Percentiles rank a stretch among this genome's conserved stretches.
Evolutionary conservation across 1,284 basidiomycete species (phyloP).

Genomic region (Trichosporon coremiiforme): DNA sequence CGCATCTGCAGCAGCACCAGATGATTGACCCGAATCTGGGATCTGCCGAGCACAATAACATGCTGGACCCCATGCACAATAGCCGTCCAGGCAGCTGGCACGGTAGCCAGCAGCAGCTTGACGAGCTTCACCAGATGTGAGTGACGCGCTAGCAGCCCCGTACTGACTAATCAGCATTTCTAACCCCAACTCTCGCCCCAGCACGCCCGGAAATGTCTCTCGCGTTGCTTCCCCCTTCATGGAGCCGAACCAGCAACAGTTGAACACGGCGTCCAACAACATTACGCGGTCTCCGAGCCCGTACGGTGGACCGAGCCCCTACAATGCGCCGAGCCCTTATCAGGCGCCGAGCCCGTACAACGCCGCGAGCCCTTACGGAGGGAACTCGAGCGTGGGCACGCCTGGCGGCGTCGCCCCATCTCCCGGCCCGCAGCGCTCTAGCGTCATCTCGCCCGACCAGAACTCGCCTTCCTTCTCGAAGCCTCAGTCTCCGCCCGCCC

Average conservation of each 20-base stretch:
- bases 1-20: slow-evolving; percentile 27
- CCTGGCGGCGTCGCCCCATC: slow-evolving; percentile 33
- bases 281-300: slow-evolving; percentile 39
- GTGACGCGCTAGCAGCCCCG: slow-evolving; percentile 25
- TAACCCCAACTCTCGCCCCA: slow-evolving; percentile 36
- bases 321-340: slow-evolving; percentile 15
- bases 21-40: slow-evolving; percentile 14
- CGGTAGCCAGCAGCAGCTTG: slow-evolving; percentile 30
- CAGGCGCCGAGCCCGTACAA: slow-evolving; percentile 15
- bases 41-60: slow-evolving; percentile 5
- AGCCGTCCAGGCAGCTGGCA: slow-evolving; percentile 27
- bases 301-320: slow-evolving; percentile 24
- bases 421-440: slow-evolving; percentile 31
- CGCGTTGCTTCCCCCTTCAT: slow-evolving; percentile 31
- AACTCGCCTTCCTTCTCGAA: slow-evolving; percentile 50
- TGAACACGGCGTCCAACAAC: slow-evolving; percentile 31
- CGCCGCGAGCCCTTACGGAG: slow-evolving; percentile 11
- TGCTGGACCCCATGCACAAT: slow-evolving; percentile 18
- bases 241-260: slow-evolving; percentile 15
- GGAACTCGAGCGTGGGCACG: slow-evolving; percentile 19
- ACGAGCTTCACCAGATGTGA: slow-evolving; percentile 50
- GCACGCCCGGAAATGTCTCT: slow-evolving; percentile 25
- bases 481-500: slow-evolving; percentile 53
- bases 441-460: slow-evolving; percentile 24
- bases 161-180: slow-evolving; percentile 33